Percentiles rank a stretch among this genome's conserved stretches.
Conservation (phyloP, 352 stramenopile species). For the Phytophthora sojae region DNA sequence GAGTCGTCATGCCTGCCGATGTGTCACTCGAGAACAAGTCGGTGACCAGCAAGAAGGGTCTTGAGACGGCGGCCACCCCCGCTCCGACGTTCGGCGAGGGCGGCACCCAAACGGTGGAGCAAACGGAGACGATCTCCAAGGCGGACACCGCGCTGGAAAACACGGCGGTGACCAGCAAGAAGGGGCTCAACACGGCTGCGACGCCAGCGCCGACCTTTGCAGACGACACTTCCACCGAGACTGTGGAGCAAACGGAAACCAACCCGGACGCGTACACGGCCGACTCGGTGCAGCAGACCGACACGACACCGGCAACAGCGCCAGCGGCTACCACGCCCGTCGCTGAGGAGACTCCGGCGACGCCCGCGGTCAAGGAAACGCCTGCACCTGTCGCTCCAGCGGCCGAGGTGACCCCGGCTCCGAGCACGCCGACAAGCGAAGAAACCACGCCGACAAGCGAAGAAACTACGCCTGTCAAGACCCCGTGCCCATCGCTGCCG, state of each 20-base stretch:
- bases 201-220: constrained; percentile 33
- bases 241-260: constrained; percentile 24
- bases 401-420: constrained; percentile 1
- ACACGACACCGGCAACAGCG: constrained; percentile 21
- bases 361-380: constrained; percentile 1
- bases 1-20: constrained; percentile 32
- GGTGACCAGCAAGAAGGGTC: constrained; percentile 26
- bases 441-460: constrained; percentile 7
- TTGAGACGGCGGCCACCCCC: constrained; percentile 10
- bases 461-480: constrained; percentile 17
- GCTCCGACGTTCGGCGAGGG: constrained; percentile 25
- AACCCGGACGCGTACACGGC: constrained; percentile 29
- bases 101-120: constrained; percentile 7
- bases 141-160: constrained; percentile 18
- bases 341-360: constrained; percentile 9
- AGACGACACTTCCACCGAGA: constrained; percentile 21
- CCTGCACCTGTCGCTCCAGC: constrained; percentile 6
- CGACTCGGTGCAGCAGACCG: constrained; percentile 10
- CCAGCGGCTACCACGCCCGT: constrained; percentile 6
- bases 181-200: constrained; percentile 21
- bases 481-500: constrained; percentile 21
- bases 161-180: constrained; percentile 17
- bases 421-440: background rate
- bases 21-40: constrained; percentile 24
- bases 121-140: constrained; percentile 13